These are phyloP conservation scores for Pachysandra terminalis DNA, from an alignment of 164 flowering plant genomes.

Conservation along the genomic window DNA sequence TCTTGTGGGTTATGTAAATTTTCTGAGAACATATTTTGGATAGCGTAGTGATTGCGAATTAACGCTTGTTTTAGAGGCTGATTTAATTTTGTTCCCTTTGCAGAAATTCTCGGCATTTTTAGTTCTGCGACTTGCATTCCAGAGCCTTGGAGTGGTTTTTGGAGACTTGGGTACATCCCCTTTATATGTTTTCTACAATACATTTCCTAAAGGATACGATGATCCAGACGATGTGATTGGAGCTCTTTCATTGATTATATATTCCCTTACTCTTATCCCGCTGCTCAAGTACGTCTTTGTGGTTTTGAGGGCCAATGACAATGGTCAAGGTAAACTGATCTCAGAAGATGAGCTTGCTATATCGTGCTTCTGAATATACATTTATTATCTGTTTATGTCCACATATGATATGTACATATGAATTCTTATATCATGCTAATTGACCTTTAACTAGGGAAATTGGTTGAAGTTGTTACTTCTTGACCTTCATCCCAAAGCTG, in stretches of 20 bases:
- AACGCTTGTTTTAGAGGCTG: background rate
- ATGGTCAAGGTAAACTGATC: constrained; percentile 71
- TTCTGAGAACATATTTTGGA: background rate
- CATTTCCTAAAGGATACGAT: constrained; percentile 63
- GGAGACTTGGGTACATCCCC: constrained; percentile 99
- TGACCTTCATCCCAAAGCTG: background rate
- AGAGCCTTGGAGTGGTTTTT: constrained; percentile 94
- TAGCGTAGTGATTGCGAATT: background rate
- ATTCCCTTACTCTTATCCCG: constrained; percentile 84
- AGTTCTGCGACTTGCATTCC: constrained; percentile 80
- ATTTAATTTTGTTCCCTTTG: constrained; percentile 14
- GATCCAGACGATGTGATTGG: constrained; percentile 84
- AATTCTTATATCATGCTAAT: too few species aligned
- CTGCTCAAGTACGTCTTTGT: constrained; percentile 83
- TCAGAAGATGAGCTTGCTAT: background rate
- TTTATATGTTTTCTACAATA: constrained; percentile 88
- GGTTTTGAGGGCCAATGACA: constrained; percentile 86
- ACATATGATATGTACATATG: too few species aligned
- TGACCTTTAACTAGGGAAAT: too few species aligned
- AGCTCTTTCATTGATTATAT: constrained; percentile 90
- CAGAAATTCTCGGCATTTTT: constrained; percentile 76
- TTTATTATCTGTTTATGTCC: background rate
- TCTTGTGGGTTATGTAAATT: background rate
- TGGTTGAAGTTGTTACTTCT: background rate
- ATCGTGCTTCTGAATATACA: background rate